Conservation (phyloP, 768 basidiomycete genomes). For the Suillus luteus region DNA sequence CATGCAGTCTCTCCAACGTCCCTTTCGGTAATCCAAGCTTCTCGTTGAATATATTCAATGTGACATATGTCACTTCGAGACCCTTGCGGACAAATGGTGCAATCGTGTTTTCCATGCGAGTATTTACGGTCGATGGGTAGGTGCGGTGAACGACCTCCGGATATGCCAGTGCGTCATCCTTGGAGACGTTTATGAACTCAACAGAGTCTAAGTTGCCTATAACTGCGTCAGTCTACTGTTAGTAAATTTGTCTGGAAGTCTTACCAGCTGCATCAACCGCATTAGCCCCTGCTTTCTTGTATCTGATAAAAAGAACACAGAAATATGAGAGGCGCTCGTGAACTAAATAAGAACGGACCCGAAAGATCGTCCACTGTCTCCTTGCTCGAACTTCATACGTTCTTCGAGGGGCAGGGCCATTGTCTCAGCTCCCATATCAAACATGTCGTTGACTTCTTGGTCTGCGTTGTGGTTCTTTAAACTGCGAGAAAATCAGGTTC, state of each 20-base stretch:
- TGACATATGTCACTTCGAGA: conserved; percentile 51
- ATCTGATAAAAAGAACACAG: conserved; percentile 32
- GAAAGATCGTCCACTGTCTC: conserved; percentile 40
- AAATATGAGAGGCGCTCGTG: not conserved
- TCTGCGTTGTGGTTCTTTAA: conserved; percentile 47
- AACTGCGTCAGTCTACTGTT: not conserved
- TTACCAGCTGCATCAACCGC: conserved; percentile 59
- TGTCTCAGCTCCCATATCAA: conserved; percentile 43
- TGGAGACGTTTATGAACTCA: conserved; percentile 68
- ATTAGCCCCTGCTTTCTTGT: conserved; percentile 65
- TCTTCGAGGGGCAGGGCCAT: conserved; percentile 45
- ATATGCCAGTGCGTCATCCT: conserved; percentile 68
- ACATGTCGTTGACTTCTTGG: conserved; percentile 39
- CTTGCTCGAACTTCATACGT: conserved; percentile 45
- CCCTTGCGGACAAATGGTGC: conserved; percentile 59
- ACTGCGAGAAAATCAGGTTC: conserved; percentile 21
- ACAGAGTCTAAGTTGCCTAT: conserved; percentile 41
- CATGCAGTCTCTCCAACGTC: conserved; percentile 45
- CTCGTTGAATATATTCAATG: conserved; percentile 60
- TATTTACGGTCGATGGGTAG: conserved; percentile 57
- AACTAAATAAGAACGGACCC: conserved; percentile 28
- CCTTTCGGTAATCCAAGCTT: conserved; percentile 55
- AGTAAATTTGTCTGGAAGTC: not conserved
- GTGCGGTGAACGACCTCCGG: conserved; percentile 52
- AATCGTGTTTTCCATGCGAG: conserved; percentile 50